A percentile compares a stretch with the other conserved stretches of the same genome.
These are phyloP conservation scores for Ogataea nonfermentans DNA, from an alignment of 805 yeast species.

Conservation along the genomic window DNA sequence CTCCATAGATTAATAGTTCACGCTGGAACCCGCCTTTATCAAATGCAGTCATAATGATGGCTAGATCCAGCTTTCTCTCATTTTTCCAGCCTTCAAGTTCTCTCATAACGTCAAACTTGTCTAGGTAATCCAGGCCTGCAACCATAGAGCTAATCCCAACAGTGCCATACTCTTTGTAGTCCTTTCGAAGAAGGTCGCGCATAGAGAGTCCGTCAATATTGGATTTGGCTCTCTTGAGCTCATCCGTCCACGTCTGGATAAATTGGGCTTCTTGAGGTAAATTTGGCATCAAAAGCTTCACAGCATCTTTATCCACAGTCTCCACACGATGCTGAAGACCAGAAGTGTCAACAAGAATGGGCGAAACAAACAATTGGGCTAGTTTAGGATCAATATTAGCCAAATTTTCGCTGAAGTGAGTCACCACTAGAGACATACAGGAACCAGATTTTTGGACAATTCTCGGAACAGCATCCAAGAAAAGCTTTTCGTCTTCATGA, in stretches of 20 bases:
- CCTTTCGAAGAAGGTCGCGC: conserved; percentile 70
- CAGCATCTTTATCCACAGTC: conserved; percentile 49
- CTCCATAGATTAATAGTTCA: conserved; percentile 5
- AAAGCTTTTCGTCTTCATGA: conserved; percentile 68
- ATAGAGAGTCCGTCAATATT: conserved; percentile 60
- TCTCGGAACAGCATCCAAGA: conserved; percentile 55
- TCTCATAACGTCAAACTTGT: conserved; percentile 24
- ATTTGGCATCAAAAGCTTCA: conserved; percentile 32
- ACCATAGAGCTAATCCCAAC: conserved; percentile 81
- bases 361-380: conserved; percentile 52
- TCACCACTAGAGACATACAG: conserved; percentile 72
- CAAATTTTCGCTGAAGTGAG: conserved; percentile 34
- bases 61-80: conserved; percentile 38
- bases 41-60: conserved; percentile 50
- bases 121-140: conserved; percentile 57
- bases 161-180: conserved; percentile 68
- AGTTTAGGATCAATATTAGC: conserved; percentile 10
- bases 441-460: conserved; percentile 67
- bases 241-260: conserved; percentile 11
- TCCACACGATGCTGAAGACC: conserved; percentile 66
- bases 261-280: conserved; percentile 23
- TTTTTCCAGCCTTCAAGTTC: conserved; percentile 24
- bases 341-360: conserved; percentile 74
- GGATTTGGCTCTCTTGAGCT: conserved; percentile 50
- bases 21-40: conserved; percentile 16